phyloP scores from a whole-genome alignment of 139 green algal genomes.

The Asterochloris erici region DNA sequence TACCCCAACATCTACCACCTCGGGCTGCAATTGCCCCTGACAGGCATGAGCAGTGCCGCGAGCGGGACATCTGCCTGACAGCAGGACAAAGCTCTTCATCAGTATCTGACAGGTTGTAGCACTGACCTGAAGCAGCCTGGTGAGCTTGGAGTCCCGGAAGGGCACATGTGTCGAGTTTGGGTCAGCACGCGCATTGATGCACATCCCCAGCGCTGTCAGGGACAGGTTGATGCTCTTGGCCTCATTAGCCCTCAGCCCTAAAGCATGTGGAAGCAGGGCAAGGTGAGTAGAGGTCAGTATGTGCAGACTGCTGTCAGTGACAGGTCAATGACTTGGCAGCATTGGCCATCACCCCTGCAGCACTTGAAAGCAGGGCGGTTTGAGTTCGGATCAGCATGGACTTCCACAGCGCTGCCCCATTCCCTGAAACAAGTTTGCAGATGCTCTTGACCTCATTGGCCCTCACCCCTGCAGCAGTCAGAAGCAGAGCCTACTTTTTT shows the following conservation, averaged over 20 bases:
- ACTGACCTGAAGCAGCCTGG: constrained; percentile 62
- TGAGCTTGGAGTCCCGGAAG: constrained; percentile 86
- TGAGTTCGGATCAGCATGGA: too few relatives aligned
- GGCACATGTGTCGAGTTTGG: constrained; percentile 52
- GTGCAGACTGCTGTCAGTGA: too few relatives aligned
- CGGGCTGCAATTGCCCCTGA: too few relatives aligned
- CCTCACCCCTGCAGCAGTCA: background rate
- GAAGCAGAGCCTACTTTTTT: background rate
- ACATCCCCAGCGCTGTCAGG: constrained; percentile 67
- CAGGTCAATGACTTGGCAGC: too few relatives aligned
- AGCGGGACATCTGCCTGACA: too few relatives aligned
- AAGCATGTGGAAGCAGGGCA: background rate
- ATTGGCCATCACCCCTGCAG: too few relatives aligned
- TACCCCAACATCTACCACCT: too few relatives aligned
- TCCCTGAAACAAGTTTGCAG: too few relatives aligned
- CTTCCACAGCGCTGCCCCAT: too few relatives aligned
- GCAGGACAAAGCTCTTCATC: background rate
- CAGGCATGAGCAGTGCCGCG: too few relatives aligned
- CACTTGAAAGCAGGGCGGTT: too few relatives aligned
- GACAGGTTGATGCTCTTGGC: constrained; percentile 75
- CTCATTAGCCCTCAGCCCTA: constrained; percentile 59
- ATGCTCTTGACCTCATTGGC: background rate
- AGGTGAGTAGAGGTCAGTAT: too few relatives aligned
- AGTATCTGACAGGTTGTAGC: background rate
- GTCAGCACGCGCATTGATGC: constrained; percentile 57